Evolutionary conservation across 495 filamentous ascomycete genomes (phyloP), one percentile per base, ranked within the genome.

Genomic region (Glarea lozoyensis): DNA sequence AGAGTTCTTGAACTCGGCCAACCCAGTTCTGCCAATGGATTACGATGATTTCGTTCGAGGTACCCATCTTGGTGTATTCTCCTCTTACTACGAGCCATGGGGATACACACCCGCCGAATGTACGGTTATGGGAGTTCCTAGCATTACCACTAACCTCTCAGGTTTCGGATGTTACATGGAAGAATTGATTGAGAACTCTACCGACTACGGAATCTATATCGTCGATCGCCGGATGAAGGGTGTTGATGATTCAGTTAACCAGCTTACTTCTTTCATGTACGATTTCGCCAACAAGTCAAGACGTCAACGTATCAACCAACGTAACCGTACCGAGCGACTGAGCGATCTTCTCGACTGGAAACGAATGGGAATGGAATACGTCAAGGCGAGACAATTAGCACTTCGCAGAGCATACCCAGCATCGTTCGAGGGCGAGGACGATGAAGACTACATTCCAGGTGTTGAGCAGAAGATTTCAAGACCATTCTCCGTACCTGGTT

Each of bases 141-240:
- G 86, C 62, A 98, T 98, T 65, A 97, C 92, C 4, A 98, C 92
- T 9, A 98, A 98, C 54, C 70, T 98, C 6, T 96, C 92, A 17
- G 92, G 92, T 6, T 98, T 98, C 51, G 92, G 92, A 29, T 98
- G 92, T 62, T 98, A 98, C 60, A 98, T 98, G 92, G 92, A 98
- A 62, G 92, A 98, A 59, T 67, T 98, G 50, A 96, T 98, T 50
- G 92, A 97, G 62, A 98, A 97, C 58, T 92, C 92, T 25, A 81
- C 79, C 27, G 92, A 98, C 62, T 98, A 98, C 55, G 92, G 92
- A 38, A 98, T 98, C 63, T 96, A 96, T 66, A 97, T 98, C 58
- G 89, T 98, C 35, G 92, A 98, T 57, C 86, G 92, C 19, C 82
- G 92, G 6, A 79, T 75, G 65, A 98, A 98, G 73, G 93, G 93